Evolutionary conservation across 768 basidiomycete species (phyloP), one percentile per base, ranked within the genome.

Genomic region (Collybiopsis luxurians): DNA sequence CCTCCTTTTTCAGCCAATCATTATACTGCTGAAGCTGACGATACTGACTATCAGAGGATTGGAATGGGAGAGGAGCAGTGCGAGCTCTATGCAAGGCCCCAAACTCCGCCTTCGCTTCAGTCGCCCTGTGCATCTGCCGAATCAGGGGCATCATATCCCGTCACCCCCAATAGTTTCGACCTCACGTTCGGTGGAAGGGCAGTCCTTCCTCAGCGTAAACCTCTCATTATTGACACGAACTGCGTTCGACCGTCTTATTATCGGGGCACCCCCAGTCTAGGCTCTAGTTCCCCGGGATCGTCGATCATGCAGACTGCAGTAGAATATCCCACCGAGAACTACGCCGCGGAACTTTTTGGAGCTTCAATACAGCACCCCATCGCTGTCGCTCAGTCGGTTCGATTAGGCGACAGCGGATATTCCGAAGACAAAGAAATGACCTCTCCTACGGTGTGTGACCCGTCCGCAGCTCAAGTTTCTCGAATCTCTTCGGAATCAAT

Each of bases 251-350:
- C 75, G 53, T 76, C 76, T 60, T 81, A 81, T 66, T 75, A 81
- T 61, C 73, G 71, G 59, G 71, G 73, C 60, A 70, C 71, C 56
- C 75, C 73, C 61, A 72, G 76, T 65, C 67, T 72, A 30, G 72
- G 72, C 19, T 79, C 75, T 42, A 75, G 63, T 57, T 81, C 81
- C 13, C 78, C 81, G 36, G 72, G 75, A 17, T 84, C 85, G 30
- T 86, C 86, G 26, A 75, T 78, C 61, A 88, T 90, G 87, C 87
- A 86, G 57, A 90, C 88, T 19, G 88, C 88, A 38, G 81, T 88
- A 47, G 88, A 89, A 69, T 79, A 81, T 55, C 54, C 54, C n/a
- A 17, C 54, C 19, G 84, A 81, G 53, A 76, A 79, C 12, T 84
- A 82, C 62, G 78, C 80, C 17, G 83, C 83, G 1, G 79, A 81